These are phyloP conservation scores for Vitis hybrid DNA, from an alignment of 177 flowering plant species.

Conservation along the genomic window DNA sequence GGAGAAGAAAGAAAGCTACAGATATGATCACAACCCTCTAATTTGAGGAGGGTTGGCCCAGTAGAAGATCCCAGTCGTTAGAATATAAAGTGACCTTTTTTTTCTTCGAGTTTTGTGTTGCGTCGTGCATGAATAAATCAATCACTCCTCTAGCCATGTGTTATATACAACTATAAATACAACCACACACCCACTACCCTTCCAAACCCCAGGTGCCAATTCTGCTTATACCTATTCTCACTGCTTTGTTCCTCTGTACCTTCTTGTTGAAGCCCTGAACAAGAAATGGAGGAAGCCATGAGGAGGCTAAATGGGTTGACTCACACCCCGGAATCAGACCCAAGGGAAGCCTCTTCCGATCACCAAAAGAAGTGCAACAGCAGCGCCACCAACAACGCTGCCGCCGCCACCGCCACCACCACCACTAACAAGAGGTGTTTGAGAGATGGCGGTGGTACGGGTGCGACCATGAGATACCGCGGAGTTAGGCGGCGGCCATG, in stretches of 20 bases:
- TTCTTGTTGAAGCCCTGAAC: too few species aligned
- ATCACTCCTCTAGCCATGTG: conserved; percentile 4
- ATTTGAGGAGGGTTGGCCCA: conserved; percentile 3
- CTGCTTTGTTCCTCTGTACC: background rate
- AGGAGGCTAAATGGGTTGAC: conserved; percentile 33
- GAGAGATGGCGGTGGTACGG: conserved; percentile 24
- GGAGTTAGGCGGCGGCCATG: conserved; percentile 94
- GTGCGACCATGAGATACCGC: conserved; percentile 54
- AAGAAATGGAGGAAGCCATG: conserved; percentile 48
- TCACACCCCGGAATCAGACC: conserved; percentile 12
- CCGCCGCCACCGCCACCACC: conserved; percentile 12
- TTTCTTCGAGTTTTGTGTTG: background rate
- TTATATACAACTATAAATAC: conserved; percentile 17
- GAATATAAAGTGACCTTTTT: background rate
- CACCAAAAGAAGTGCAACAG: conserved; percentile 16
- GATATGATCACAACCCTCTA: conserved; percentile 6
- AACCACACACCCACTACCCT: background rate
- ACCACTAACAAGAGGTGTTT: conserved; percentile 36
- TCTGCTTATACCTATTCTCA: background rate
- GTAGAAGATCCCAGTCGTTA: conserved; percentile 1
- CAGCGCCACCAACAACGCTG: conserved; percentile 5
- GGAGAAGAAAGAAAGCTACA: background rate
- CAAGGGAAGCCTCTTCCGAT: conserved; percentile 3
- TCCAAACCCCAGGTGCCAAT: conserved; percentile 3
- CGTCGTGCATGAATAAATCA: conserved; percentile 8